Evolutionary conservation across 2,329 filamentous ascomycete genomes (phyloP).

Genomic region (Diaporthe sp.): DNA sequence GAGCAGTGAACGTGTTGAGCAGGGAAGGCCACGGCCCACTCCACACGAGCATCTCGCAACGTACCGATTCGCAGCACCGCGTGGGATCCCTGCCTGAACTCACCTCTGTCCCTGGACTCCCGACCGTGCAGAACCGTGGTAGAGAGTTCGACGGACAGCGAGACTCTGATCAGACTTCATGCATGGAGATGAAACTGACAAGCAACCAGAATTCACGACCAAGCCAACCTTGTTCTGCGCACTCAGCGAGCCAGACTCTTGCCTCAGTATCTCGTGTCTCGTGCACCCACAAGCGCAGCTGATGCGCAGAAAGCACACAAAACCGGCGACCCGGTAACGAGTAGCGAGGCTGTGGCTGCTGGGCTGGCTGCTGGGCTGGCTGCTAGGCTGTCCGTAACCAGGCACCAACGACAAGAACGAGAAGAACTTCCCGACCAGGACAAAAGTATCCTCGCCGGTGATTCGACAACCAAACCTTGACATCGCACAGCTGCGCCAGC

Average conservation of each 20-base stretch:
- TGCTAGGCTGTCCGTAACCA: not conserved
- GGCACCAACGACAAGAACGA: not conserved
- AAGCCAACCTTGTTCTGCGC: conserved; percentile 18
- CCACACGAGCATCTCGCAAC: conserved; percentile 9
- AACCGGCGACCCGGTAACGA: not conserved
- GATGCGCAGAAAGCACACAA: conserved; percentile 4
- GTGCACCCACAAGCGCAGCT: not conserved
- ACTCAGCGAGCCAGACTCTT: not conserved
- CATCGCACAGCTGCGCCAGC: conserved; percentile 6
- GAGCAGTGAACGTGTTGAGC: conserved; percentile 7
- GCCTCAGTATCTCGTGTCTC: not conserved
- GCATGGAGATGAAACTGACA: conserved; percentile 29
- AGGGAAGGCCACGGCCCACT: conserved; percentile 25
- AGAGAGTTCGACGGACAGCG: not conserved
- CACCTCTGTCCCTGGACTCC: not conserved
- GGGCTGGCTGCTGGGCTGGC: not conserved
- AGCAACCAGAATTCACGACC: conserved; percentile 2
- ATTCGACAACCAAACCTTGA: not conserved
- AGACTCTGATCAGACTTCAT: conserved; percentile 11
- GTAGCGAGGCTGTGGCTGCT: conserved; percentile 20
- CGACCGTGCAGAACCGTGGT: not conserved
- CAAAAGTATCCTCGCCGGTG: not conserved
- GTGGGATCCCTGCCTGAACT: not conserved
- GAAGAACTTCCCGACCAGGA: not conserved
- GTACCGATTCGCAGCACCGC: not conserved